Evolutionary conservation across 495 filamentous ascomycete species (phyloP).

Genomic region (Hyaloscypha variabilis): DNA sequence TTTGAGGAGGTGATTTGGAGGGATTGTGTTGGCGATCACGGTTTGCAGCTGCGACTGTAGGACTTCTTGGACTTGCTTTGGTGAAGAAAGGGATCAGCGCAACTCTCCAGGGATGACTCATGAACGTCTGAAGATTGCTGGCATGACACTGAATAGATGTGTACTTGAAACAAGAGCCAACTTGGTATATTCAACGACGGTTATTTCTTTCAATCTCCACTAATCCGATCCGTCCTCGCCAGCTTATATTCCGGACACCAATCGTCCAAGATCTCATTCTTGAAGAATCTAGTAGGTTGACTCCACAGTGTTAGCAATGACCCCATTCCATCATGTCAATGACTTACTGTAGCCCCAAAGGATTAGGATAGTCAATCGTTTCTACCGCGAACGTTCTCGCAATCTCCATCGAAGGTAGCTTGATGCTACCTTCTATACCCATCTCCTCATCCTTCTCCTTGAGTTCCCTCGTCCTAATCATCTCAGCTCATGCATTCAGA

Average conservation of each 20-base stretch:
- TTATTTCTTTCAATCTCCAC: background rate
- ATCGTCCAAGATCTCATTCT: constrained; percentile 4
- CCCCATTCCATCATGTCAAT: background rate
- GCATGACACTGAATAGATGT: too few relatives aligned
- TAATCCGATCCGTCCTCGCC: constrained; percentile 6
- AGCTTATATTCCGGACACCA: constrained; percentile 24
- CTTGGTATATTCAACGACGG: too few relatives aligned
- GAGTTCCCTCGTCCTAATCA: constrained; percentile 12
- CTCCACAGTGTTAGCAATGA: constrained; percentile 1
- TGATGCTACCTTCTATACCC: constrained; percentile 16
- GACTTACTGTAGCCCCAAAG: constrained; percentile 28
- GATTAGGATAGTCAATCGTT: constrained; percentile 27
- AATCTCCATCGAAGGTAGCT: constrained; percentile 27
- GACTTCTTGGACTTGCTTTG: too few relatives aligned
- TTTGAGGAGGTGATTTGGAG: too few relatives aligned
- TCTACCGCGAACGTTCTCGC: constrained; percentile 30
- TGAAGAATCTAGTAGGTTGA: constrained; percentile 12
- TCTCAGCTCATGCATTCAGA: background rate
- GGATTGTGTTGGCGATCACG: too few relatives aligned
- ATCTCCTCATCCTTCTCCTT: constrained; percentile 13
- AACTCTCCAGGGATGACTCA: too few relatives aligned
- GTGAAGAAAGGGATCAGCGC: too few relatives aligned
- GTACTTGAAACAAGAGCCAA: too few relatives aligned
- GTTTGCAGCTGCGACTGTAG: too few relatives aligned
- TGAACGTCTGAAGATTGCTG: too few relatives aligned